Conservation (phyloP, 495 filamentous ascomycete species). For the Aspergillus sclerotioniger region DNA sequence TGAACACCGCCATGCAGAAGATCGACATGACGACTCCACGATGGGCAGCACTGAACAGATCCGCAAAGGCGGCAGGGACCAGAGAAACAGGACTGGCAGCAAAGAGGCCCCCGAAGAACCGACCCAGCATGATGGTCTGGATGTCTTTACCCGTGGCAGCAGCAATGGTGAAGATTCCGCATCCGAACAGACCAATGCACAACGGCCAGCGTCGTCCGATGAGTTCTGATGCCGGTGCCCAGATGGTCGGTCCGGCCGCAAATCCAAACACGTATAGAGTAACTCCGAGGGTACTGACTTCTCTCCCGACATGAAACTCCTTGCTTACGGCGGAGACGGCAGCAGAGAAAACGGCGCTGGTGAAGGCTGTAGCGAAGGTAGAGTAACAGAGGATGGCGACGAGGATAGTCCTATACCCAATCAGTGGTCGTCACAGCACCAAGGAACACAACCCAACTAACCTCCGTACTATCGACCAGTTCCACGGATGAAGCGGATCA, state of each 20-base stretch:
- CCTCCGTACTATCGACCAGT: constrained; percentile 43
- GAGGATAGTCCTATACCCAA: constrained; percentile 22
- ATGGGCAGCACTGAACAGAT: constrained; percentile 48
- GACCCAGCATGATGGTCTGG: constrained; percentile 51
- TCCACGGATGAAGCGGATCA: constrained; percentile 53
- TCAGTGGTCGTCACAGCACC: too few species aligned
- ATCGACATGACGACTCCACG: constrained; percentile 50
- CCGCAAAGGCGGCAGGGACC: constrained; percentile 51
- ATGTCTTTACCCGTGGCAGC: constrained; percentile 57
- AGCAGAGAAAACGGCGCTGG: constrained; percentile 53
- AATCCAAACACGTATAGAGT: constrained; percentile 56
- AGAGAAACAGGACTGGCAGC: constrained; percentile 50
- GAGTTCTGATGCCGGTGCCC: constrained; percentile 73
- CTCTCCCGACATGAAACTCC: constrained; percentile 45
- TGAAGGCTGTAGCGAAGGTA: constrained; percentile 53
- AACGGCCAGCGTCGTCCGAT: constrained; percentile 61
- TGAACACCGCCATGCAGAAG: constrained; percentile 50
- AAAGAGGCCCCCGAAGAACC: constrained; percentile 52
- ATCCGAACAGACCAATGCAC: constrained; percentile 48
- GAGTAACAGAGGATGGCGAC: constrained; percentile 43
- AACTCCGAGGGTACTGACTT: constrained; percentile 52
- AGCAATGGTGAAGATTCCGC: constrained; percentile 54
- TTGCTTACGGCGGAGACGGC: constrained; percentile 42
- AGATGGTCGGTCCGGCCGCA: constrained; percentile 54
- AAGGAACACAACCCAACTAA: constrained; percentile 12